Evolutionary conservation across 2,329 filamentous ascomycete genomes (phyloP), one percentile per base, ranked within the genome.

Genomic region (Aureobasidium sp.): DNA sequence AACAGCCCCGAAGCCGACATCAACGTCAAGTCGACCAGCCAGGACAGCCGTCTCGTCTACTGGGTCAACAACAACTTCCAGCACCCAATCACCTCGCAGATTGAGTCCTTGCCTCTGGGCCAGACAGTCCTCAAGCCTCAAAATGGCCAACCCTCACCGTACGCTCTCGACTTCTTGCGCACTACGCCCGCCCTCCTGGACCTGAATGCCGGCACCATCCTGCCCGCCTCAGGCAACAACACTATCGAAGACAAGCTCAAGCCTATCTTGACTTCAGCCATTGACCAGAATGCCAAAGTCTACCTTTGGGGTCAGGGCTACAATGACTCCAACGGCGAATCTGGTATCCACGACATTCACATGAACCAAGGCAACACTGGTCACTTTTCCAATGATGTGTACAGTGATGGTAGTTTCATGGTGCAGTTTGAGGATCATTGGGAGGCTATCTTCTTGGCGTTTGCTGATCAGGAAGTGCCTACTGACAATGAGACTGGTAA

Each of bases 261-360:
- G 48, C 73, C 73, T 3, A 72, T 76, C 59, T 62, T 77, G 3
- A 66, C 68, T 26, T 65, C 69, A 41, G 74, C 73, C 13, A 74
- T 77, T 56, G 63, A 67, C 37, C 52, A 70, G 17, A 71, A 74
- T 41, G 74, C 74, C 3, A 72, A 70, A 12, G 69, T 75, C 46
- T 77, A 75, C 64, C 67, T 77, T 23, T 77, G 69, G 55, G 75
- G 75, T 7, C 48, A 52, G 13, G 48, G 32, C 10, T 52, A 52
- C 48, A 52, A 37, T 27, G 48, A 52, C 32, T 70, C 70, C n/a
- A 69, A 72, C 23, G 76, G 71, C 63, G 66, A 66, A 20, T 66
- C 69, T 20, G 74, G 74, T 1, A 74, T 76, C 39, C 72, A 76
- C 64, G 74, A 77, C 59, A 68, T 77, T 10, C 75, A 77, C 64